Base-by-base conservation (phyloP, 495 filamentous ascomycete species). In the Annulohypoxylon maeteangense region DNA sequence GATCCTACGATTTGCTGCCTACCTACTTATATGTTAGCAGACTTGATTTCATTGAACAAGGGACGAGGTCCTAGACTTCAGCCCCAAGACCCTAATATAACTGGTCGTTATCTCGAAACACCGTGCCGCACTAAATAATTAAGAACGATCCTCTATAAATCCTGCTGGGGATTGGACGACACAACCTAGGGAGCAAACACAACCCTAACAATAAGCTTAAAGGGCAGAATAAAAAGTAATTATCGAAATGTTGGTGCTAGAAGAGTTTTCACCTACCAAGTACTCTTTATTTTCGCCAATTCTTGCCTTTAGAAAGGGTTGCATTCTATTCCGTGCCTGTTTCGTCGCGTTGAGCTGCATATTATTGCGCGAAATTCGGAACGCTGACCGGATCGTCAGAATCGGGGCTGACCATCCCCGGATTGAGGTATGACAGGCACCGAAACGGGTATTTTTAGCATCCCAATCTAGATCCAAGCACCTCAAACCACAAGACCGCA, bases 381-480 rank as follows among this genome's bases (percentile, higher is more conserved):
- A 51, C 8, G 23, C 51, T 40, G 20, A 27, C 40, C 53, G 62
- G 62, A 66, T 58, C 62, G 18, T 56, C 51, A 47, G 23, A 34
- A 25, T 27, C 10, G 20, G 31, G 1, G 40, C 29, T 16, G 62
- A 58, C 56, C 53, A 27, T n/a, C 44, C 50, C 40, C 62, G 50
- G 53, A 42, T 34, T 18, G 32, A 20, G 27, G 42, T 29, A 66
- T 38, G 53, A 4, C 5, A 64, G 62, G 29, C 25, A 56, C 36
- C 38, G n/a, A 54, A 12, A 51, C 27, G 11, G 3, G 29, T 63
- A 66, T 66, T 66, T 66, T 66, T 66, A 66, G 62, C 47, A 66
- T 42, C 50, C n/a, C n/a, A 34, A 44, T 44, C 40, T 44, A 44
- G 40, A 44, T 44, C 40, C 12, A 44, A 16, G 20, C 40, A 20